Conservation (phyloP, 441 rosid genomes). For the Mallotus repandus region DNA sequence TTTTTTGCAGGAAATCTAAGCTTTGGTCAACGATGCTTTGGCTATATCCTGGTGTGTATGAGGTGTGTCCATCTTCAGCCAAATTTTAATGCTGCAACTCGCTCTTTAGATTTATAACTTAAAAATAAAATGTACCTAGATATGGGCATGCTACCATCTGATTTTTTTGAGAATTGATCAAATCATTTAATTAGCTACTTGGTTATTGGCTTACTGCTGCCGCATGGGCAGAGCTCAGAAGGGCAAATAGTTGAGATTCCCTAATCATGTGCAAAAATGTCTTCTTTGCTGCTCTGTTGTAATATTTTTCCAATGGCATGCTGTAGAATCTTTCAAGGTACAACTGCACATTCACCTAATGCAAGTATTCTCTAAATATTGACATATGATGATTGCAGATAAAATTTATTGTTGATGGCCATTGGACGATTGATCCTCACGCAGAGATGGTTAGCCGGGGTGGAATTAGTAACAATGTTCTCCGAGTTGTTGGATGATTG, state of each 20-base stretch:
- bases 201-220: background rate
- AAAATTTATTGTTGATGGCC: conserved; percentile 79
- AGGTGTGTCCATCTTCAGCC: conserved; percentile 40
- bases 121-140: background rate
- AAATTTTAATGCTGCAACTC: background rate
- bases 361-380: background rate
- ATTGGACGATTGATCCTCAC: conserved; percentile 68
- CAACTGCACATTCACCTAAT: background rate
- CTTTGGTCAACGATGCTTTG: conserved; percentile 71
- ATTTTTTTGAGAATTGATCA: background rate
- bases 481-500: conserved; percentile 48
- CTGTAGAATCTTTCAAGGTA: background rate
- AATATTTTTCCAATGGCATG: background rate
- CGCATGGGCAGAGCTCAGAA: background rate
- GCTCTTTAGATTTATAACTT: background rate
- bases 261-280: background rate
- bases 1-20: conserved; percentile 55
- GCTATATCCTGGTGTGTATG: conserved; percentile 89
- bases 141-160: background rate
- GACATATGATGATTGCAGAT: conserved; percentile 38
- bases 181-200: background rate
- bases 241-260: background rate
- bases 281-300: background rate
- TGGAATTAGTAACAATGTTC: conserved; percentile 68
- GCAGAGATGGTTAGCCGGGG: conserved; percentile 51